These are phyloP conservation scores for Iodosphaeria phyllophila DNA, from an alignment of 2,329 filamentous ascomycete species.

Conservation along the genomic window DNA sequence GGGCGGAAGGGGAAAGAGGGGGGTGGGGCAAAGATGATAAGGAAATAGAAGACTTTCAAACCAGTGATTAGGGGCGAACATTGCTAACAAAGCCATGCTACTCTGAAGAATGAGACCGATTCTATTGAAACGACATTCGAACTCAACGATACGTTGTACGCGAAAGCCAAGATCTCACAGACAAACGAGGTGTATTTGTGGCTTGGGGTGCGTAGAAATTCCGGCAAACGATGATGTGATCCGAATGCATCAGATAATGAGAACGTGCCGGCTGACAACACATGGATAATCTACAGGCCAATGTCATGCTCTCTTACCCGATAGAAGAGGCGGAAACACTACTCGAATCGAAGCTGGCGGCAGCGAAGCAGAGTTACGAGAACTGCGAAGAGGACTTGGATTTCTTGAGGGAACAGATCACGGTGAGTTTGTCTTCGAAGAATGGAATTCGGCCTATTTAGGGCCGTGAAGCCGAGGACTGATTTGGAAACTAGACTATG, in stretches of 20 bases:
- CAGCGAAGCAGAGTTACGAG: slow-evolving; percentile 60
- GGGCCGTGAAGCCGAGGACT: slow-evolving; percentile 1
- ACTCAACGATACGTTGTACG: slow-evolving; percentile 88
- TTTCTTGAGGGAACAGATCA: slow-evolving; percentile 91
- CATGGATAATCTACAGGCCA: slow-evolving; percentile 37
- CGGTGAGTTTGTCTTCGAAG: slow-evolving; percentile 33
- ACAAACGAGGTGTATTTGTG: slow-evolving; percentile 91
- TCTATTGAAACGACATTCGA: slow-evolving; percentile 87
- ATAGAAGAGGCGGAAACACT: slow-evolving; percentile 72
- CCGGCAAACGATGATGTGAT: background rate
- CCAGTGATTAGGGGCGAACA: too few species aligned
- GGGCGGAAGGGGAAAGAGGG: too few species aligned
- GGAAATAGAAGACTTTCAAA: too few species aligned
- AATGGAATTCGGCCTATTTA: slow-evolving; percentile 1
- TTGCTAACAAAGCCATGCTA: too few species aligned
- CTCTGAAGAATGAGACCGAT: slow-evolving; percentile 30
- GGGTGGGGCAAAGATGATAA: too few species aligned
- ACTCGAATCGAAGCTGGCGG: slow-evolving; percentile 55
- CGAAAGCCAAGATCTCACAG: slow-evolving; percentile 64
- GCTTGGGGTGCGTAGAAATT: slow-evolving; percentile 53
- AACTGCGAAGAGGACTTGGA: slow-evolving; percentile 95
- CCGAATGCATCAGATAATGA: too few species aligned
- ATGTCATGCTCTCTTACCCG: slow-evolving; percentile 93
- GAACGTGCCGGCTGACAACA: slow-evolving; percentile 1
- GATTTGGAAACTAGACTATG: slow-evolving; percentile 45